A percentile compares a stretch with the other conserved stretches of the same genome.
These are phyloP conservation scores for Aspergillus oerlinghausenensis DNA, from an alignment of 2,329 filamentous ascomycete species.

Conservation along the genomic window DNA sequence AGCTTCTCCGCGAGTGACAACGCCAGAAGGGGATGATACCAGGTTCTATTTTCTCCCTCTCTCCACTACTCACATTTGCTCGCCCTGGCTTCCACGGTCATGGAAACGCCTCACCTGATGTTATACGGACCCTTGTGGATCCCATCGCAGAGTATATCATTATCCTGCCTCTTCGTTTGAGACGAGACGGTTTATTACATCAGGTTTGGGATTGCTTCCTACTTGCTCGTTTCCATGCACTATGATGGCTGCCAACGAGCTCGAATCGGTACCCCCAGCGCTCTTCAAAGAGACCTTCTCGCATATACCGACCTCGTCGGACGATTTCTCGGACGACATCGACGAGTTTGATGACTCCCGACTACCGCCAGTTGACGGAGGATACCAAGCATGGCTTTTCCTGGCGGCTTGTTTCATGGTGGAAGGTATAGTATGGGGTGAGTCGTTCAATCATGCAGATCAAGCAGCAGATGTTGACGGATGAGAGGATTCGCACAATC, in stretches of 20 bases:
- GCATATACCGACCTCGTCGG: background rate
- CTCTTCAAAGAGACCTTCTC: background rate
- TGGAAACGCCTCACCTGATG: background rate
- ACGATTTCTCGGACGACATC: background rate
- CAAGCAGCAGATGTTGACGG: background rate
- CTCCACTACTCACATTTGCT: background rate
- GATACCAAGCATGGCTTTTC: constrained; percentile 43
- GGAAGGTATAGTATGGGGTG: constrained; percentile 53
- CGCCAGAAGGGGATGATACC: background rate
- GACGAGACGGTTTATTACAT: background rate
- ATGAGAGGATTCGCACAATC: constrained; percentile 16
- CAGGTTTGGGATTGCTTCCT: background rate
- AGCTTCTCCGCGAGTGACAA: background rate
- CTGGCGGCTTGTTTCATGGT: constrained; percentile 49
- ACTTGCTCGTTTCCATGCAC: background rate
- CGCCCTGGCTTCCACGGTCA: background rate
- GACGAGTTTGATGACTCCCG: background rate
- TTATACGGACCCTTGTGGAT: background rate
- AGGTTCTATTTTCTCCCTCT: background rate
- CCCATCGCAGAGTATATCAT: background rate
- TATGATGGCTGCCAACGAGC: background rate
- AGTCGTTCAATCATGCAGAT: constrained; percentile 3
- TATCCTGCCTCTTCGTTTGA: background rate
- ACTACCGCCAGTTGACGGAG: constrained; percentile 33
- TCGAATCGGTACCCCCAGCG: background rate